Evolutionary conservation across 768 basidiomycete species (phyloP).

Genomic region (Rhodotorula babjevae): DNA sequence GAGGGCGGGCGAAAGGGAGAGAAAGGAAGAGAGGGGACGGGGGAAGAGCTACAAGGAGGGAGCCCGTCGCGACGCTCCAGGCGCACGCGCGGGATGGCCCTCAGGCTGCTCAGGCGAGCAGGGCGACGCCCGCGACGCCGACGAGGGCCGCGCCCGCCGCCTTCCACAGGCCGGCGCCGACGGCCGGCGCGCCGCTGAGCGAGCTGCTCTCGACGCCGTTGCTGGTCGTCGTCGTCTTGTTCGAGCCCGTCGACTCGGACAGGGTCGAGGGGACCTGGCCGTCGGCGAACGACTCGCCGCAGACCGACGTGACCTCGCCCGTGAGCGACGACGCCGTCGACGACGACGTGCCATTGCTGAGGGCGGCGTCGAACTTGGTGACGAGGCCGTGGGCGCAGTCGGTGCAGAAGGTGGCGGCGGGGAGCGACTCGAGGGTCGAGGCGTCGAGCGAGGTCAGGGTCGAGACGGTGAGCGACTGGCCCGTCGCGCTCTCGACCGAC

Average conservation of each 20-base stretch:
- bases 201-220: neutral
- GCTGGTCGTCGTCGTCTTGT: neutral
- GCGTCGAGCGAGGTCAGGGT: slow-evolving; percentile 41
- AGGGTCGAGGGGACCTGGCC: slow-evolving; percentile 3
- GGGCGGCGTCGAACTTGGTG: neutral
- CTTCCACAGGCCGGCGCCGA: neutral
- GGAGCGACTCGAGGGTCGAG: slow-evolving; percentile 28
- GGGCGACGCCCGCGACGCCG: neutral
- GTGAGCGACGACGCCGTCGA: neutral
- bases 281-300: slow-evolving; percentile 5
- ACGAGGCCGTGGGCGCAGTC: slow-evolving; percentile 43
- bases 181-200: neutral
- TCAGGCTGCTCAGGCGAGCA: slow-evolving; percentile 2
- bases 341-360: neutral
- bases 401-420: slow-evolving; percentile 44
- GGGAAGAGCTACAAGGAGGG: neutral
- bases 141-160: neutral
- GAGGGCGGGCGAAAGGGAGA: no score
- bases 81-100: neutral
- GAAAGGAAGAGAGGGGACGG: no score
- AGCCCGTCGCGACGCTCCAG: neutral
- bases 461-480: slow-evolving; percentile 39
- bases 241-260: neutral
- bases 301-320: neutral
- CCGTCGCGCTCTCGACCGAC: slow-evolving; percentile 44